Evolutionary conservation across 192 early-diverging fungal genomes (phyloP), one percentile per base, ranked within the genome.

Genomic region (Gryganskiella cystojenkinii): DNA sequence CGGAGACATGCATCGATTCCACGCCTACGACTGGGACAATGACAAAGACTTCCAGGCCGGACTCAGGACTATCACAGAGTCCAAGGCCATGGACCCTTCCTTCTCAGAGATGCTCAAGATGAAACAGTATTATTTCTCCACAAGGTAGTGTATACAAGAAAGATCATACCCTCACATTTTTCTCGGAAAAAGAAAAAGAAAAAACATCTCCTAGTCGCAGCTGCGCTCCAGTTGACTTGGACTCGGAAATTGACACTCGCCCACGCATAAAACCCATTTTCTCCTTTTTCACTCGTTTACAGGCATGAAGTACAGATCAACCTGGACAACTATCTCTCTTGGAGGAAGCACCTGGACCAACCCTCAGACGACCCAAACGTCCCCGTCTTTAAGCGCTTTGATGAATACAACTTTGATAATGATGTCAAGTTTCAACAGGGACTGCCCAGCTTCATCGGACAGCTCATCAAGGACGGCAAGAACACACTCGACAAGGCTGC

Each of bases 341-440:
- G 80, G 68, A 63, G 81, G 45, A 75, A 66, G 30, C 63, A 73
- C 43, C 62, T 75, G 15, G 67, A 81, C 14, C 53, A 54, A 25
- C 72, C 71, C 3, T 69, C 64, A 6, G 71, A 69, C 35, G 67
- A 74, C 15, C 56, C 66, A 3, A 62, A 71, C 33, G 71, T 80
- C 6, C 59, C 55, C 2, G 72, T 81, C 17, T 85, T 81, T 34
- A 70, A 71, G 43, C 79, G 81, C 2, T 72, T 86, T 17, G 85
- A 86, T 52, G 63, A 64, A 25, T 86, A 86, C 52, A 55, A 80
- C 31, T 86, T 80, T 82, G 81, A 82, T 52, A 69, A 74, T 8
- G 85, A 86, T 56, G 24, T 40, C 11, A 69, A 68, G 28, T 86
- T 84, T 54, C 66, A 75, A 10, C 71, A 76, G 11, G 83, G 85